Evolutionary conservation across 2,329 filamentous ascomycete species (phyloP), one percentile per base, ranked within the genome.

Genomic region (Cryphonectria carpinicola): DNA sequence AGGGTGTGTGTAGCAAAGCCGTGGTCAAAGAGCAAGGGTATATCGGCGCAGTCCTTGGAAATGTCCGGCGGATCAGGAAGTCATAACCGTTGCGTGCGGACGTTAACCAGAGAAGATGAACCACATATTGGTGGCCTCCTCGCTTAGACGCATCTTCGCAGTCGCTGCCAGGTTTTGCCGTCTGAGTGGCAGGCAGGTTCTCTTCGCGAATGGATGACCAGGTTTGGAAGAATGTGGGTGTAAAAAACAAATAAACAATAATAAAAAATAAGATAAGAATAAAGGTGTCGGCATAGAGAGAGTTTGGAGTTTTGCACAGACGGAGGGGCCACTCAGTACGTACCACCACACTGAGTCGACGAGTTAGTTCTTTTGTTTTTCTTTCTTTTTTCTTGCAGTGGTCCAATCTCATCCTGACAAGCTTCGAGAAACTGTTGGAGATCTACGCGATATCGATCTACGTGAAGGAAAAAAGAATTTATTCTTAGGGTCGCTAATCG

Each of bases 21-120:
- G 52, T 7, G 11, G n/a, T 61, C 28, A 17, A 32, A 17, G 19
- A 39, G 60, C 60, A 62, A 62, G 37, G 32, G 60, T n/a, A 32
- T 22, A 41, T n/a, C 28, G n/a, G 32, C 35, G 37, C 37, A n/a
- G 32, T 62, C 32, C 60, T 25, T 62, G 60, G 35, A 62, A 62
- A 6, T 41, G 60, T 62, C 54, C 28, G 25, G 54, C 54, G 28
- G 25, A 58, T 58, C 13, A 32, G 54, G 54, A 32, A 58, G 54
- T 58, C 28, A 58, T 58, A 13, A 58, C 54, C 54, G 54, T 32
- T 58, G 54, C 28, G 54, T 32, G 54, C 28, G 54, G 54, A 32
- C 28, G 54, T 8, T 32, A 32, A 58, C 10, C 52, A 25, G 52
- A 56, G 52, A 17, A 28, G 52, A 58, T 32, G 25, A 13, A 3